Percentiles rank a stretch among this genome's conserved stretches.
These are phyloP conservation scores for Westerdykella aurantiaca DNA, from an alignment of 2,329 filamentous ascomycete genomes.

Conservation along the genomic window DNA sequence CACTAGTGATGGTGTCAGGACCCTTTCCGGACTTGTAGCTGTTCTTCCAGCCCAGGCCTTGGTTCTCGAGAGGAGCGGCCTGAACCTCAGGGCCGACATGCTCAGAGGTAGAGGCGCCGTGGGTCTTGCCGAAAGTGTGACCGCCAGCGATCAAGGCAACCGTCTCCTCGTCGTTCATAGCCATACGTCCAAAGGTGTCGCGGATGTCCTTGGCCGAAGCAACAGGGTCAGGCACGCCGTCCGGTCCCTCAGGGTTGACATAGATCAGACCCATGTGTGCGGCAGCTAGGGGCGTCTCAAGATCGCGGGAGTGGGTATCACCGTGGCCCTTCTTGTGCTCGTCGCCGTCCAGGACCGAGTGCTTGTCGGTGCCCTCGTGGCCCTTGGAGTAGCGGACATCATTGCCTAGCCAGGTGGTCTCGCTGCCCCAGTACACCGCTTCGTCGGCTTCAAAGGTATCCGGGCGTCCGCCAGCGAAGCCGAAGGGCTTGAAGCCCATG, in stretches of 20 bases:
- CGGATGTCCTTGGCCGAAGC: conserved; percentile 68
- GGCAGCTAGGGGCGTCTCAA: conserved; percentile 63
- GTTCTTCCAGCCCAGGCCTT: conserved; percentile 70
- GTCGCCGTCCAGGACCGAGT: conserved; percentile 36
- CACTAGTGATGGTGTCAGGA: conserved; percentile 67
- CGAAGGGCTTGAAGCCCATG: conserved; percentile 69
- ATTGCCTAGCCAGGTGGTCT: conserved; percentile 70
- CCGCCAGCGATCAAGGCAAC: conserved; percentile 73
- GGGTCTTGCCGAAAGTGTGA: conserved; percentile 75
- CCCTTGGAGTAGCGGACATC: conserved; percentile 60
- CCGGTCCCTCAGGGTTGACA: conserved; percentile 73
- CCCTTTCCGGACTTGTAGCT: conserved; percentile 60
- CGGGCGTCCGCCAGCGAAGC: conserved; percentile 65
- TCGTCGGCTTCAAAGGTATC: conserved; percentile 73
- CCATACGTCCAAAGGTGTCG: conserved; percentile 70
- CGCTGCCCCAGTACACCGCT: conserved; percentile 70
- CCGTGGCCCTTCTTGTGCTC: conserved; percentile 26
- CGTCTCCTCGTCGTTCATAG: conserved; percentile 78
- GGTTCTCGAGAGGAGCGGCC: conserved; percentile 56
- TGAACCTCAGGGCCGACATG: conserved; percentile 65
- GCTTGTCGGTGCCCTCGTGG: conserved; percentile 41
- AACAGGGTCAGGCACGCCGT: conserved; percentile 63
- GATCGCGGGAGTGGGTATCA: conserved; percentile 52
- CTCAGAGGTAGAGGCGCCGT: conserved; percentile 61
- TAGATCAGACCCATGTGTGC: conserved; percentile 75